Base-by-base conservation (phyloP, 495 filamentous ascomycete species). In the Hypoxylon fragiforme region DNA sequence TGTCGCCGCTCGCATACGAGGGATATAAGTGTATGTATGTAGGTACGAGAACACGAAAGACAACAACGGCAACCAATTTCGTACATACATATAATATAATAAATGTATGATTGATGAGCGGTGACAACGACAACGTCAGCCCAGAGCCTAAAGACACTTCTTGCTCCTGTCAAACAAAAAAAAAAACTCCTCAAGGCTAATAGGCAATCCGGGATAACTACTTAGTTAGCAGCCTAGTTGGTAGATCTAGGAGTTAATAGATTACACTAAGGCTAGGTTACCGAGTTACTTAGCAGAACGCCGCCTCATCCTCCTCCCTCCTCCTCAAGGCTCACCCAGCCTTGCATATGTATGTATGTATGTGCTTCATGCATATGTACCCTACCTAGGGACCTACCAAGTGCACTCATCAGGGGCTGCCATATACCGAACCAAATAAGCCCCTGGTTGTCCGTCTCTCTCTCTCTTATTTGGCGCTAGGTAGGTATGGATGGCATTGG, bases 391-490 rank as follows among this genome's bases (percentile, higher is more conserved):
- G 34, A 34, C 28, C 12, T 41, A 54, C 50, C 24, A 30, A 3
- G 19, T 31, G 19, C n/a, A 44, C 3, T 14, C 11, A 12, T 20
- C 12, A 34, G 5, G 4, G 31, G 5, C 13, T 34, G 18, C 39
- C 39, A 54, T 60, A 60, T 60, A 49, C 56, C 56, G 44, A 28
- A 22, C 12, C 49, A 53, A 60, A 37, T 60, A 60, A 60, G 56
- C 16, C 8, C 44, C 32, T 24, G 56, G 49, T 38, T 5, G 5
- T 37, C 49, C 31, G 49, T 54, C 53, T 44, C 40, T 54, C 44
- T 60, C 30, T 49, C 44, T 41, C 53, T 53, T 53, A 60, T n/a
- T 26, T 53, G 38, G 20, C 31, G 32, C 44, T 21, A n/a, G 32
- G 40, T 44, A 48, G 19, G 24, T 12, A 39, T 9, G 11, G 32